phyloP scores from a whole-genome alignment of 441 rosid species.

The Populus hybrid region DNA sequence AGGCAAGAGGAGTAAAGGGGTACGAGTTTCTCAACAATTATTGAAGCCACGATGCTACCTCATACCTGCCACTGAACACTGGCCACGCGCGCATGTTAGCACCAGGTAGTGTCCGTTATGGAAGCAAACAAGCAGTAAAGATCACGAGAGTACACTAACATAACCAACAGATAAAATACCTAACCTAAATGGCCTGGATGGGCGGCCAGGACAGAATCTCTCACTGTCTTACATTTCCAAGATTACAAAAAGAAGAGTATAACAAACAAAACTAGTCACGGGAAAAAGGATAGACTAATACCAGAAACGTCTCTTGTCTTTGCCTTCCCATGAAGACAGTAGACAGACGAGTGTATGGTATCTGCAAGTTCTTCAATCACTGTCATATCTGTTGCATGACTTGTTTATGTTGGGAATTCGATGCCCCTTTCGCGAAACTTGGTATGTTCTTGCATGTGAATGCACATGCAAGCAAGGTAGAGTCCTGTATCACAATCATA shows the following conservation, averaged over 20 bases:
- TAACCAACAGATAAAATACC: neutral
- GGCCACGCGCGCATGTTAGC: neutral
- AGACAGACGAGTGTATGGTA: neutral
- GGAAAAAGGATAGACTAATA: neutral
- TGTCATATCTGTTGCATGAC: neutral
- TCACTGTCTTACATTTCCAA: neutral
- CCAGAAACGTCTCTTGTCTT: neutral
- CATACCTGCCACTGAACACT: neutral
- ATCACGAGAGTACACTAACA: conserved; percentile 11
- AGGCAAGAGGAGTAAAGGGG: too few species aligned
- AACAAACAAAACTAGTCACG: conserved; percentile 1
- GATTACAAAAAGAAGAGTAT: neutral
- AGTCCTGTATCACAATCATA: neutral
- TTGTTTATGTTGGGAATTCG: neutral
- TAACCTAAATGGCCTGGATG: conserved; percentile 3
- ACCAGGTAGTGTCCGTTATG: neutral
- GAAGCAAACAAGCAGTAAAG: neutral
- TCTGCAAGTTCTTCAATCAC: neutral
- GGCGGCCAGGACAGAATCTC: neutral
- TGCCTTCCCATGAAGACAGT: neutral
- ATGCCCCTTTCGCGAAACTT: neutral
- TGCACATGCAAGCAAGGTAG: conserved; percentile 4
- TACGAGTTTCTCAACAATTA: neutral
- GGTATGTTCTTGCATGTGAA: neutral
- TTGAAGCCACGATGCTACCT: neutral